These are phyloP conservation scores for Astrephomene gubernaculifera DNA, from an alignment of 139 green algal species.

Conservation along the genomic window DNA sequence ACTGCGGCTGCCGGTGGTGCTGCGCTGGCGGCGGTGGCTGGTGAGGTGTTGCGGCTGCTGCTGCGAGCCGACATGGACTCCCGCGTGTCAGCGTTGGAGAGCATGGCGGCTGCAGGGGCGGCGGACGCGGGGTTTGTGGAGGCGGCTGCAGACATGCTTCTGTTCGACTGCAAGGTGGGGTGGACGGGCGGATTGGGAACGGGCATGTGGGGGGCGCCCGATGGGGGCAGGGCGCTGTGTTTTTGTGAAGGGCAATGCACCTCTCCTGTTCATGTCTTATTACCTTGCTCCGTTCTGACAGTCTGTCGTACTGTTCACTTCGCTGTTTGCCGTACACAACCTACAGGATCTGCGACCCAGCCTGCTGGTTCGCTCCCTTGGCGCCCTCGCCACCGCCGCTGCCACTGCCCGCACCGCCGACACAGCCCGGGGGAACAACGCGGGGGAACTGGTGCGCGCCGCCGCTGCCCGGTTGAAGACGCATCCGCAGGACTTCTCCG, in stretches of 20 bases:
- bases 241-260: background rate
- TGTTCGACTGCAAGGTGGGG: background rate
- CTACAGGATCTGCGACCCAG: background rate
- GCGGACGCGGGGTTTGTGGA: background rate
- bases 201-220: background rate
- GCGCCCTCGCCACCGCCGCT: background rate
- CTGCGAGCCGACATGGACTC: background rate
- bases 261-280: background rate
- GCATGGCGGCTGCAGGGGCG: background rate
- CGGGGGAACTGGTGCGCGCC: background rate
- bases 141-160: background rate
- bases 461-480: background rate
- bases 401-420: no score
- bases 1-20: no score
- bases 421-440: background rate
- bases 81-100: background rate
- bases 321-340: background rate
- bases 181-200: no score
- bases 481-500: background rate
- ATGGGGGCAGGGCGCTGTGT: background rate
- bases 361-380: background rate
- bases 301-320: background rate
- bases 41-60: background rate
- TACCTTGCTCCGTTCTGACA: background rate
- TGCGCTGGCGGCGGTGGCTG: background rate